These are phyloP conservation scores for Phytomonas sp. DNA, from an alignment of 208 protist genomes.

Conservation along the genomic window DNA sequence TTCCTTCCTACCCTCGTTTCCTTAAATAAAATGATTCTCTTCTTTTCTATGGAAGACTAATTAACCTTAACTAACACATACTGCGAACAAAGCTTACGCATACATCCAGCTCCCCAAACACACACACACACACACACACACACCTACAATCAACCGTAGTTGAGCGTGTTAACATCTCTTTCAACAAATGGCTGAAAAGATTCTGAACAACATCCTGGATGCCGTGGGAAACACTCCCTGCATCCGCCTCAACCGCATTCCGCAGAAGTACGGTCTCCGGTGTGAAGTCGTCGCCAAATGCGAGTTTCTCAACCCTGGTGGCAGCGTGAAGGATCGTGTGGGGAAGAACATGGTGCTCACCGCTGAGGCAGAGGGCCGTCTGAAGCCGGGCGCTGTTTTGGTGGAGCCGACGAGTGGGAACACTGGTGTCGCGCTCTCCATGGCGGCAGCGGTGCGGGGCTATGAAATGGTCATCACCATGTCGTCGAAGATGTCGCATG, in stretches of 20 bases:
- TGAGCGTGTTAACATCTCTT: not conserved
- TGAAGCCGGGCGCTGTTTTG: constrained; percentile 92
- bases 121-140: constrained; percentile 7
- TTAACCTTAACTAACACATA: not conserved
- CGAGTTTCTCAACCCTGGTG: constrained; percentile 90
- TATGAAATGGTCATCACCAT: constrained; percentile 97
- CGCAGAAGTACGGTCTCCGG: constrained; percentile 54
- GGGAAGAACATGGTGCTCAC: constrained; percentile 94
- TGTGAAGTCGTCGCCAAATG: constrained; percentile 91
- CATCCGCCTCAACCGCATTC: constrained; percentile 80
- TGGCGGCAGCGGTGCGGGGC: constrained; percentile 91
- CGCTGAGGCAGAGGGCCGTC: constrained; percentile 85
- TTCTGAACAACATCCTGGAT: constrained; percentile 61
- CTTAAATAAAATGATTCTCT: too few species aligned
- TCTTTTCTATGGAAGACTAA: too few species aligned
- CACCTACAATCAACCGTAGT: too few species aligned
- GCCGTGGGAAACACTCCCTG: constrained; percentile 83
- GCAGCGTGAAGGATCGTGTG: constrained; percentile 98
- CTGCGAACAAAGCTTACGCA: constrained; percentile 3
- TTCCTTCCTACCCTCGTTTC: too few species aligned
- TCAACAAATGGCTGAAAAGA: constrained; percentile 10
- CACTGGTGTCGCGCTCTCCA: constrained; percentile 93
- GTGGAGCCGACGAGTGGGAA: constrained; percentile 97
- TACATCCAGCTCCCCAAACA: not conserved
- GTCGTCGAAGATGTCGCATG: constrained; percentile 98